Percentiles rank a stretch among this genome's conserved stretches.
phyloP scores from a whole-genome alignment of 192 early-diverging fungal species.

The Coemansia sp. region DNA sequence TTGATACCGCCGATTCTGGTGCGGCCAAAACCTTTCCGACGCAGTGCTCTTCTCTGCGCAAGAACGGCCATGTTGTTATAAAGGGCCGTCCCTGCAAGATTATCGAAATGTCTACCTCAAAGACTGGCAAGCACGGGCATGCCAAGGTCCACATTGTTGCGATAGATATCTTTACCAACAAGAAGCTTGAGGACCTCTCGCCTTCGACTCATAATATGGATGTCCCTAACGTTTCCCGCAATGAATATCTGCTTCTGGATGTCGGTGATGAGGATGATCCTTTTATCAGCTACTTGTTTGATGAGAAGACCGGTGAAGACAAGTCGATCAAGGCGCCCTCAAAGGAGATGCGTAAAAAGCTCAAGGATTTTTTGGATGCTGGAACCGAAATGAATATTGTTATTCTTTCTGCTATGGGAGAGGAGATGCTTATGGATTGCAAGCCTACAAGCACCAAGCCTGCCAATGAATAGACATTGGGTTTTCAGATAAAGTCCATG shows the following conservation, averaged over 20 bases:
- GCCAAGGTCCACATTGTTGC: slow-evolving; percentile 97
- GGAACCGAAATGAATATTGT: slow-evolving; percentile 74
- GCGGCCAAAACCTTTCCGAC: slow-evolving; percentile 94
- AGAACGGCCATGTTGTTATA: slow-evolving; percentile 96
- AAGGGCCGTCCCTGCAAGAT: slow-evolving; percentile 99
- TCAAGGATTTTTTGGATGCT: too few relatives aligned
- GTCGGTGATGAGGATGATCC: slow-evolving; percentile 63
- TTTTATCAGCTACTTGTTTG: slow-evolving; percentile 68
- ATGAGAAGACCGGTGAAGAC: slow-evolving; percentile 70
- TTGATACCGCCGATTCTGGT: slow-evolving; percentile 19
- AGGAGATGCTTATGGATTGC: slow-evolving; percentile 79
- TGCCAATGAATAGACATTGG: too few relatives aligned
- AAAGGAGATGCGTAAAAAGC: too few relatives aligned
- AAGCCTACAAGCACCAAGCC: slow-evolving; percentile 49
- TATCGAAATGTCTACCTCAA: slow-evolving; percentile 99
- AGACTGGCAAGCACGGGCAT: slow-evolving; percentile 99
- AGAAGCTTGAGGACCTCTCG: slow-evolving; percentile 99
- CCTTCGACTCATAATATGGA: slow-evolving; percentile 99
- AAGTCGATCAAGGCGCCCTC: slow-evolving; percentile 25
- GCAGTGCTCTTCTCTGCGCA: slow-evolving; percentile 99
- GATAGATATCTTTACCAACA: slow-evolving; percentile 96
- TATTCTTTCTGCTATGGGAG: slow-evolving; percentile 87
- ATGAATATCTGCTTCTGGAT: slow-evolving; percentile 82
- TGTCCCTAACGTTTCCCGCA: slow-evolving; percentile 90
- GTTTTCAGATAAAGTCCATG: too few relatives aligned